Evolutionary conservation across 2,329 filamentous ascomycete genomes (phyloP), one percentile per base, ranked within the genome.

Genomic region (Beauveria bassiana): DNA sequence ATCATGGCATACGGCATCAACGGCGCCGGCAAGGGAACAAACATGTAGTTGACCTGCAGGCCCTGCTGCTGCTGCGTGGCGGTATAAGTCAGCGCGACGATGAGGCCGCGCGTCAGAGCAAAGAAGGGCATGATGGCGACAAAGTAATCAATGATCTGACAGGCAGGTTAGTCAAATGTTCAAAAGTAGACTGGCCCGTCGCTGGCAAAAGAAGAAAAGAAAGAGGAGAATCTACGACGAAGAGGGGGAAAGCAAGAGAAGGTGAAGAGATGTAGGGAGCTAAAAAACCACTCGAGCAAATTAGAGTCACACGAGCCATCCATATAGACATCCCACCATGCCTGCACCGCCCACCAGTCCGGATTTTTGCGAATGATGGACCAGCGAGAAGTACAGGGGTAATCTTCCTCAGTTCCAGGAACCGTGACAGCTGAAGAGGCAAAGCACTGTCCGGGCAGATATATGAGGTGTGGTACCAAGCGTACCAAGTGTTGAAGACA

Each of bases 51-150:
- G 6, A 89, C 84, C 71, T 88, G 88, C 68, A 81, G 80, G 56
- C 90, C 90, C 40, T 90, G 86, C 71, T 93, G 90, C 69, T 96
- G 93, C 73, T 96, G 92, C 1, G 87, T 86, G 66, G 86, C 90
- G 6, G 92, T 96, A 72, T 97, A 97, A 67, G 79, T 80, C 70
- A 96, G 82, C 46, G 92, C 91, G 63, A 96, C 79, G 58, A 89
- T 86, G 59, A 99, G 81, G 14, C 89, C 89, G 68, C 76, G 73
- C 20, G 82, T 75, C 67, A 88, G 86, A 53, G 81, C 76, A 62
- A 67, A 64, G 57, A 70, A 72, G 12, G 66, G 66, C n/a, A 74
- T 66, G 61, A 67, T 70, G 46, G 66, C 62, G 42, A 74, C 38
- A 46, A 53, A 52, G 65, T 73, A 70, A 62, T 73, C 73, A 63